Base-by-base conservation (phyloP, 441 rosid genomes). In the Melastoma candidum region DNA sequence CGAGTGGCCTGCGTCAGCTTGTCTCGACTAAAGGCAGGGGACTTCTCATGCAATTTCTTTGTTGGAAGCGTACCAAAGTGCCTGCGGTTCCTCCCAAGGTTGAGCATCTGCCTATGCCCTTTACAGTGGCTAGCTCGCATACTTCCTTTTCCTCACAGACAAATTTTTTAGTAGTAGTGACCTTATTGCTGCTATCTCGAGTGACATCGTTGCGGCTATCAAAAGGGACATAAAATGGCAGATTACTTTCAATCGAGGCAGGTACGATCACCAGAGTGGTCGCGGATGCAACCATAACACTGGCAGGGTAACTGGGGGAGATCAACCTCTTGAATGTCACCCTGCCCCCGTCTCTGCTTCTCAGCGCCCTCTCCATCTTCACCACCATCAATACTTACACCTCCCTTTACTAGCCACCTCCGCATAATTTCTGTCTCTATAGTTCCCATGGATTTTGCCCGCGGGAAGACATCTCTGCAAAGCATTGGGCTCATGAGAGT, bases 41-140 rank as follows among this genome's bases (percentile, higher is more conserved):
- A 90, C 73, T 77, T 90, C 63, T 87, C 98, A 13, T 87, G 60
- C 67, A 90, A 90, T 71, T 87, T 81, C 75, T 85, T 90, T 13
- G 74, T 67, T 51, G 98, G 98, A 59, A 71, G 65, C 58, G 74
- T 87, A 58, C 96, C 98, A 1, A 85, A 87, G 66, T 90, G 98
- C 73, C 63, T 85, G 74, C 71, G 68, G 48, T 44, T 63, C 72
- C 85, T 90, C 59, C 88, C 96, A 49, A 71, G 82, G 98, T 87
- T 3, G 41, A 32, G 8, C 41, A 32, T 32, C 41, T 32, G 41
- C 7, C 41, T 32, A 4, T 32, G 41, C 41, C 41, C 41, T 32
- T 32, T 32, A 32, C 6, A 32, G 8, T 32, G 8, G 8, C 41
- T 32, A 32, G 41, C 8, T 32, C 8, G 41, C 41, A 32, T 32